Evolutionary conservation across 1,284 basidiomycete genomes (phyloP).

Genomic region (Cystobasidium slooffiae): DNA sequence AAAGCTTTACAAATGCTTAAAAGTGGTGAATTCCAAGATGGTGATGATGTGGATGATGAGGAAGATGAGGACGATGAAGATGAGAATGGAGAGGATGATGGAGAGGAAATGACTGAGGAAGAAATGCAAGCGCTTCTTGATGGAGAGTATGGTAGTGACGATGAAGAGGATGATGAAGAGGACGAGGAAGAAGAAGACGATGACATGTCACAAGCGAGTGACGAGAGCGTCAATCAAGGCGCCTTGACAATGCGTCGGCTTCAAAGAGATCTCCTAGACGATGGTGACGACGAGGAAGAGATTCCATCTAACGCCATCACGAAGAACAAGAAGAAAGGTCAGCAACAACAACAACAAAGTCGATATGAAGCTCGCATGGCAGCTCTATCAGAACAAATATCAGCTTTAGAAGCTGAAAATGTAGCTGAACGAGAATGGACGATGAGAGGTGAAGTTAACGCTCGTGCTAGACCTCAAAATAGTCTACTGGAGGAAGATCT

Average conservation of each 20-base stretch:
- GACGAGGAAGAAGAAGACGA: slow-evolving; percentile 47
- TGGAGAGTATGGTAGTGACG: slow-evolving; percentile 48
- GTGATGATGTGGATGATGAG: slow-evolving; percentile 45
- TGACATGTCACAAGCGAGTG: slow-evolving; percentile 49
- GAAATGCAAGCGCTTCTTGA: slow-evolving; percentile 49
- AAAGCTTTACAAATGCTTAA: slow-evolving; percentile 27
- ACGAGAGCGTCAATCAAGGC: slow-evolving; percentile 48
- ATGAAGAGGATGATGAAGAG: slow-evolving; percentile 51
- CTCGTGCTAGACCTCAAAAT: slow-evolving; percentile 83
- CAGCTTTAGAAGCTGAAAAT: slow-evolving; percentile 63
- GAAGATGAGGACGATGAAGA: slow-evolving; percentile 58
- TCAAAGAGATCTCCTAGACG: slow-evolving; percentile 63
- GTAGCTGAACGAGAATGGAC: slow-evolving; percentile 79
- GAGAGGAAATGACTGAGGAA: slow-evolving; percentile 48
- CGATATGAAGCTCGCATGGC: slow-evolving; percentile 62
- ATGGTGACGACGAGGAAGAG: slow-evolving; percentile 60
- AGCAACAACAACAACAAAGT: slow-evolving; percentile 54
- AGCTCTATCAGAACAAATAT: slow-evolving; percentile 62
- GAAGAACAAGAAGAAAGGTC: slow-evolving; percentile 44
- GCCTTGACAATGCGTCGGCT: slow-evolving; percentile 60
- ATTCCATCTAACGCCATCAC: slow-evolving; percentile 49
- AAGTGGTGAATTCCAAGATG: slow-evolving; percentile 44
- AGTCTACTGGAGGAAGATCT: slow-evolving; percentile 91
- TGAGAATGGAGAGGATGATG: slow-evolving; percentile 54
- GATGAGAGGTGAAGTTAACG: slow-evolving; percentile 85